Evolutionary conservation across 2,329 filamentous ascomycete genomes (phyloP), one percentile per base, ranked within the genome.

Genomic region (Scopulariopsis brevicaulis): DNA sequence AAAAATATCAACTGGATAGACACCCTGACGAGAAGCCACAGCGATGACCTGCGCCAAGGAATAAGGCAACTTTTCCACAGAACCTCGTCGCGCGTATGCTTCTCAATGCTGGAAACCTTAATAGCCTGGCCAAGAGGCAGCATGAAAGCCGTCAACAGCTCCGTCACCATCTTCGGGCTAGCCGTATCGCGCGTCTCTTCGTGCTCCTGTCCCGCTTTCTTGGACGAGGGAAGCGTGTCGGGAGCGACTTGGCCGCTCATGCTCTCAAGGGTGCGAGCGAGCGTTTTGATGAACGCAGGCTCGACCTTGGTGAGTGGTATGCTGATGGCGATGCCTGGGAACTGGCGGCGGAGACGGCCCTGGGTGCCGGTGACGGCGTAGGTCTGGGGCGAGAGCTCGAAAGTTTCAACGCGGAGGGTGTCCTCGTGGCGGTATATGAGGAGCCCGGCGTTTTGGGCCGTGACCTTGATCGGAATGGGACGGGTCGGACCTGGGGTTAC

Each of bases 1-100:
- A 57, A 52, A n/a, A 66, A 59, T 12, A 61, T 46, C 2, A 72
- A 61, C 56, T 84, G 79, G 2, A 82, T 60, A 0, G 71, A 65
- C 0, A 82, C 78, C 0, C 81, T 77, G 2, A 84, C 58, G 0
- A 83, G 67, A 0, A 85, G 68, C 80, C 80, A 85, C 0, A 78
- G 59, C 0, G 80, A 69, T 14, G 80, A 83, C 52, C 77, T 66
- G 12, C 74, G 68, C 81, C 80, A 84, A 0, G 76, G 77, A 1
- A 58, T 28, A 2, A 56, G 48, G 12, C 55, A 54, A 1, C 59
- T 53, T 2, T 62, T 59, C 69, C 71, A 82, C 11, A 79, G 58
- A 1, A 82, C 73, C 15, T 84, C 80, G 46, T 84, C 80, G 1
- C 78, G 74, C 0, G 77, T 79, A 34, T 77, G 69, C 59, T 84